Conservation (phyloP, 2,329 filamentous ascomycete genomes). For the Aspergillus piperis region DNA sequence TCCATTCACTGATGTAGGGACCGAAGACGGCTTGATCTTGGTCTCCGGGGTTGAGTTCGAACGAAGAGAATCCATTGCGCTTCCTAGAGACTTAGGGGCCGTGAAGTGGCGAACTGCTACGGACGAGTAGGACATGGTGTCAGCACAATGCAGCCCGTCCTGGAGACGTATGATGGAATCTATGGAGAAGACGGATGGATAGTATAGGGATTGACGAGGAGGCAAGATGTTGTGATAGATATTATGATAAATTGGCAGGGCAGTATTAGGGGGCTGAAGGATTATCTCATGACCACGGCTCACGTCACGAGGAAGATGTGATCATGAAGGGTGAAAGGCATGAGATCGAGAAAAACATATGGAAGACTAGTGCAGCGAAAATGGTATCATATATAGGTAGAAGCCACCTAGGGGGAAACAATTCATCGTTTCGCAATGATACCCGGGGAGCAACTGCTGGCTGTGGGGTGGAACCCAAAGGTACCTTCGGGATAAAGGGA, state of each 20-base stretch:
- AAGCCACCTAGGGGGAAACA: neutral
- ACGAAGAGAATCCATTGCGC: constrained; percentile 58
- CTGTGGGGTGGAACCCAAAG: neutral
- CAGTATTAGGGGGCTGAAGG: constrained; percentile 73
- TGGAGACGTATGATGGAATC: constrained; percentile 49
- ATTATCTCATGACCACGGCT: constrained; percentile 46
- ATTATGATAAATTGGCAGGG: constrained; percentile 83
- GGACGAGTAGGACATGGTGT: constrained; percentile 60
- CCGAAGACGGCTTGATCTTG: constrained; percentile 17
- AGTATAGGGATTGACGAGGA: constrained; percentile 79
- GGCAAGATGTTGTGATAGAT: constrained; percentile 89
- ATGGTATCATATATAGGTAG: neutral
- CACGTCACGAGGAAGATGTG: constrained; percentile 12
- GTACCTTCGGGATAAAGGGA: constrained; percentile 5
- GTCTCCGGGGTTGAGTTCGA: constrained; percentile 30
- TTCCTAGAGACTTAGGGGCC: constrained; percentile 70
- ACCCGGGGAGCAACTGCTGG: constrained; percentile 1
- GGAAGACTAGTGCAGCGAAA: constrained; percentile 2
- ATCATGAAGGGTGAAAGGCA: constrained; percentile 7
- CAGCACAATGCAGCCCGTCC: constrained; percentile 36
- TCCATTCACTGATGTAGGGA: constrained; percentile 18
- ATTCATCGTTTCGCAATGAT: neutral
- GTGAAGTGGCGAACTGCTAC: constrained; percentile 71
- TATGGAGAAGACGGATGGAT: constrained; percentile 71
- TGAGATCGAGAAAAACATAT: constrained; percentile 4